Evolutionary conservation across 2,329 filamentous ascomycete species (phyloP), one percentile per base, ranked within the genome.

Genomic region (Chaetomium sp.): DNA sequence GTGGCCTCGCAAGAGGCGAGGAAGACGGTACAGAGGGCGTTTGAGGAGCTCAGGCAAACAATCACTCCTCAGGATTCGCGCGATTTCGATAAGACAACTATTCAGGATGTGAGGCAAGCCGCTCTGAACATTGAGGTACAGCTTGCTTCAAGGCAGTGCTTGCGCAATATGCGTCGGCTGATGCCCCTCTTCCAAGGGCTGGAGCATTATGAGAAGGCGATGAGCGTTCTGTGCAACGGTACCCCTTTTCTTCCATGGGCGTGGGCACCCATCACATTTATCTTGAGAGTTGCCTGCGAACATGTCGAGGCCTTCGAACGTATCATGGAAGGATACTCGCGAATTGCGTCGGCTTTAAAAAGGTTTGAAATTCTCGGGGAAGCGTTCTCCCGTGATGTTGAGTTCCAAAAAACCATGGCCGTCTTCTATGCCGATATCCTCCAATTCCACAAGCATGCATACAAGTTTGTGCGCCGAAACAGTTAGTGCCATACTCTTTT

Each of bases 401-500:
- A 35, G 4, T 46, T 46, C 44, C 44, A 46, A 35, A 33, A 46
- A 2, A 35, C 12, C 11, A 33, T 46, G 44, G 47, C 35, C 36
- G 35, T 49, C 47, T 49, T 49, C 35, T 49, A 49, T 40, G 47
- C 47, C 35, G 47, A 49, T n/a, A 49, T 49, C 9, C 47, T 49
- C 36, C 12, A 32, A n/a, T 49, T 49, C 14, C 47, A 49, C 47
- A 49, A 49, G 5, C n/a, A 19, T 36, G 47, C 47, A 6, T 49
- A 49, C 36, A 49, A 49, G n/a, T 49, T 49, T 46, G 44, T 46
- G 19, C 44, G 44, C 5, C 44, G 44, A 46, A 46, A 46, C 10
- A 33, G 44, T 46, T 46, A 12, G 44, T 46, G n/a, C 6, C 14
- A 14, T 44, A 32, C 14, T 27, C 8, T 10, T 11, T 1, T 32